Evolutionary conservation across 306 rosid genomes (phyloP), one percentile per base, ranked within the genome.

Genomic region (Glycine tomentella): DNA sequence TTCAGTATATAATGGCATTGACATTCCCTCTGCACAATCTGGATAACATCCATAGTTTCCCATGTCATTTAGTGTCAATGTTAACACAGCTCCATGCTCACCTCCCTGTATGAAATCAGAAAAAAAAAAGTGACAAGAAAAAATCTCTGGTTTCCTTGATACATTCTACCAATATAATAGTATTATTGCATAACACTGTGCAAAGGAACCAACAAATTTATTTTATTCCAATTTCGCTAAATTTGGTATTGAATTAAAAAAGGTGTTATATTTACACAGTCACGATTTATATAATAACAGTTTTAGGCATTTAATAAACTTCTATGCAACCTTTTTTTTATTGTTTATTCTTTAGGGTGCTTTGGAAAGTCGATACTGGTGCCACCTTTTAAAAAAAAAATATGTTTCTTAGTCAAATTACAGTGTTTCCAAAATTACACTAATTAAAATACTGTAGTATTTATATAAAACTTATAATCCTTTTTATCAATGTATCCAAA

Each of bases 31-130:
- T 15, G 67, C 81, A 85, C 97, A 90, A 81, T 89, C 90, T 44
- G 88, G 91, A 88, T 84, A 84, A 74, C 95, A 90, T 2, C 98
- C 98, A 80, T 90, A 87, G 75, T 92, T 90, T 86, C 97, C 98
- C 95, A 92, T 83, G 85, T 94, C 98, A 85, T 90, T 94, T 81
- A 92, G 74, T 72, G 89, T 88, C 84, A 92, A 38, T 69, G 93
- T 89, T 81, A 94, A 85, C 52, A 87, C 81, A 58, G 87, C 88
- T 86, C 94, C 94, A 46, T 87, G 88, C 65, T 88, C 91, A 52
- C 88, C 91, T 45, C 97, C 98, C 98, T 84, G 83, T 11, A 44
- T 69, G 45, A 59, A 61, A 64, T 48, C 38, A 36, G 38, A n/a
- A 36, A 36, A 36, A 36, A n/a, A 36, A 56, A 2, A 11, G 52